These are phyloP conservation scores for Aureobasidium subglaciale DNA, from an alignment of 2,329 filamentous ascomycete genomes.

Conservation along the genomic window DNA sequence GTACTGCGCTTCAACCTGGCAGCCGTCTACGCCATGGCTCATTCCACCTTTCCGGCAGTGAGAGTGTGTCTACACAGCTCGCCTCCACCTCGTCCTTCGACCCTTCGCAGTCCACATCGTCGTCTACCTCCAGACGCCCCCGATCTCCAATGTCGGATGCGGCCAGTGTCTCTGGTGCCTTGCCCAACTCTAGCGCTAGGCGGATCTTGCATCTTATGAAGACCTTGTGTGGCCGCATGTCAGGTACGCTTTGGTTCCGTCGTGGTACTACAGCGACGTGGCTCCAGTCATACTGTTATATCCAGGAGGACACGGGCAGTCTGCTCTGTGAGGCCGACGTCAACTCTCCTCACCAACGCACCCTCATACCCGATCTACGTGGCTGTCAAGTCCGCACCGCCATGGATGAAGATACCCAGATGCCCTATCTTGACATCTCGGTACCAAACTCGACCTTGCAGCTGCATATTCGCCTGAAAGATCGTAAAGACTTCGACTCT, in stretches of 20 bases:
- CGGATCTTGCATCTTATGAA: conserved; percentile 71
- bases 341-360: conserved; percentile 56
- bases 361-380: conserved; percentile 65
- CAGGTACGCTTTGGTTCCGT: conserved; percentile 68
- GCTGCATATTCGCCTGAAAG: conserved; percentile 58
- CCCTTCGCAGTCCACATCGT: conserved; percentile 17
- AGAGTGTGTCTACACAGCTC: background rate
- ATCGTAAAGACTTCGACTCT: conserved; percentile 61
- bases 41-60: background rate
- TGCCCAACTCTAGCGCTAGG: conserved; percentile 54
- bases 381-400: conserved; percentile 60
- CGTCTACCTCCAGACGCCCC: conserved; percentile 19
- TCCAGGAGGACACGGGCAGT: conserved; percentile 67
- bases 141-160: conserved; percentile 25
- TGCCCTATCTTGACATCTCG: conserved; percentile 46
- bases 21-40: conserved; percentile 14
- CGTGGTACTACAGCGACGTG: conserved; percentile 55
- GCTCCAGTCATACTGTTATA: conserved; percentile 66
- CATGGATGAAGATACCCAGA: conserved; percentile 41
- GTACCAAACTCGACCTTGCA: conserved; percentile 50
- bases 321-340: conserved; percentile 69
- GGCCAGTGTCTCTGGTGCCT: conserved; percentile 20
- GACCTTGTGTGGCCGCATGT: conserved; percentile 70
- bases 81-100: background rate
- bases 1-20: background rate